Evolutionary conservation across 2,329 filamentous ascomycete species (phyloP), one percentile per base, ranked within the genome.

Genomic region (Monosporascus sp.): DNA sequence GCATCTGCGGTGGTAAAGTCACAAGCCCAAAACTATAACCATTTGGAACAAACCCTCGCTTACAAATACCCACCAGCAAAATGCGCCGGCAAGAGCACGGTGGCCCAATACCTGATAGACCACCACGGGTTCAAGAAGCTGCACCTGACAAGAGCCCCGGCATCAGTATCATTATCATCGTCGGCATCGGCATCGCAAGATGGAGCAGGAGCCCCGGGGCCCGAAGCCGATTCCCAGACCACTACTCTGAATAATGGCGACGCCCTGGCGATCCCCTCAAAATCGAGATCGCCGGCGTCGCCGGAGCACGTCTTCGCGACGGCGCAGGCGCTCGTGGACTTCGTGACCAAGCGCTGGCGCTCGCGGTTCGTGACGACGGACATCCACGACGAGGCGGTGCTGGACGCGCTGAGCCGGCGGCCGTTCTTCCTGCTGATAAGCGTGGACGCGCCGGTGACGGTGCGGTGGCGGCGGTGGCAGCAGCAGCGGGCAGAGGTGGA

Each of bases 351-450:
- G 67, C 77, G 83, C 68, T 99, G 94, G 94, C 83, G 81, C 59
- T 81, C 86, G 53, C 83, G 86, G 52, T 99, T 89, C 81, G 90
- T 97, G 17, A 94, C 87, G 2, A 94, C 88, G 3, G 87, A 94
- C 66, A 85, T 97, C 57, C 83, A 85, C 74, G 83, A 86, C 60
- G 87, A 91, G 61, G 69, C 71, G 3, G 81, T 87, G 7, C 80
- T 96, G 5, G 89, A 97, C 62, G 79, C 85, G 24, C 83, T 97
- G 49, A 75, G 86, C 55, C 80, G 86, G 20, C 83, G 94, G 7
- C 94, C 94, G 1, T 97, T 96, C 75, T 97, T 97, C 77, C 80
- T 99, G 49, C 82, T 97, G 36, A 77, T 99, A 65, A 93, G 90
- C 68, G 85, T 97, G 48, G 93, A 97, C 70, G 93, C 92, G 5